phyloP scores from a whole-genome alignment of 345 rosid genomes.

The Punica granatum region DNA sequence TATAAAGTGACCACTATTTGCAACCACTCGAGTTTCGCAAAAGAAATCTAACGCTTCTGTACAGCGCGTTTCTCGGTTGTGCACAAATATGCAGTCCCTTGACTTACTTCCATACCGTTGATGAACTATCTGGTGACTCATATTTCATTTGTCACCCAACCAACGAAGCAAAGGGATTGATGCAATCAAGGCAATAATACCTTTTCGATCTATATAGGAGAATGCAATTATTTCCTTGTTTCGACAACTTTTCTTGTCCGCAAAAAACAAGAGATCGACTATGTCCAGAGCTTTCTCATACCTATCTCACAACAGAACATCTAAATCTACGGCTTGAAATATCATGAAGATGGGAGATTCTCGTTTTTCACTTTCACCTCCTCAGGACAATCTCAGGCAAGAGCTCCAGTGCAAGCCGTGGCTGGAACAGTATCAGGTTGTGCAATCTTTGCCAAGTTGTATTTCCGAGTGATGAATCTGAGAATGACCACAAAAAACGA shows the following conservation, averaged over 20 bases:
- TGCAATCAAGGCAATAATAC: neutral
- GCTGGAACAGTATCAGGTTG: slow-evolving; percentile 59
- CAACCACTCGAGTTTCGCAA: no score
- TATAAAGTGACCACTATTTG: no score
- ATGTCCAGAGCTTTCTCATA: neutral
- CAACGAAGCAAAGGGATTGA: no score
- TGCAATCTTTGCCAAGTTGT: slow-evolving; percentile 27
- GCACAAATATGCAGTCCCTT: no score
- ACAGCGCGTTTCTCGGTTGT: no score
- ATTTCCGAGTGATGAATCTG: slow-evolving; percentile 59
- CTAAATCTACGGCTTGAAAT: neutral
- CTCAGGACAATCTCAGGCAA: neutral
- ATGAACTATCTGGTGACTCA: neutral
- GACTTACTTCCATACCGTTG: no score
- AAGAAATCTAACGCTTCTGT: no score
- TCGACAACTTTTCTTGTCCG: neutral
- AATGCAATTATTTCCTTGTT: neutral
- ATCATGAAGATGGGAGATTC: neutral
- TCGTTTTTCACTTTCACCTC: neutral
- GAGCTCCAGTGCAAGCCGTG: slow-evolving; percentile 52
- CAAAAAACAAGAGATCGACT: neutral
- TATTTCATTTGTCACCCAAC: neutral
- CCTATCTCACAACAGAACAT: neutral
- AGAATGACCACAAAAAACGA: slow-evolving; percentile 13
- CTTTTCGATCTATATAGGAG: neutral